phyloP scores from a whole-genome alignment of 169 alveolate genomes.

The Plasmodium yoelii region DNA sequence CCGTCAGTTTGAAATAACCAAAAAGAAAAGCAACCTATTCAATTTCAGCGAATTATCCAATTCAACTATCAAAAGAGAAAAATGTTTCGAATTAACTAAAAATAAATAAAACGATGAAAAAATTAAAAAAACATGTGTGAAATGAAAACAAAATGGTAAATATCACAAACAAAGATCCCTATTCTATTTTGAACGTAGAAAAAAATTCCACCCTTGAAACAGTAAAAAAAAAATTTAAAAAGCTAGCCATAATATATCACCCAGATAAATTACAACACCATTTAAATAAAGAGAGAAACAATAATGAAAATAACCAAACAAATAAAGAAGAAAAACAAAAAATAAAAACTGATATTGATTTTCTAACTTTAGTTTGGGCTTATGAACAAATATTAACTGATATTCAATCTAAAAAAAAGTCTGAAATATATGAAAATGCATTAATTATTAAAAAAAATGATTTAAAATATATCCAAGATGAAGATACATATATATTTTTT shows the following conservation, averaged over 20 bases:
- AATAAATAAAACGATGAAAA: no score
- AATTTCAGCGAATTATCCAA: no score
- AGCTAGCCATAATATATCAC: constrained; percentile 59
- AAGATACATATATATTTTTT: constrained; percentile 34
- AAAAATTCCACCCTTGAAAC: constrained; percentile 52
- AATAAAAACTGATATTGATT: constrained; percentile 26
- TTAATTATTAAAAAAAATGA: constrained; percentile 42
- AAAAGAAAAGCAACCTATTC: no score
- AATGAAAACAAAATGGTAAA: constrained; percentile 23
- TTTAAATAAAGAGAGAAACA: constrained; percentile 10
- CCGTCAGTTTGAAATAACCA: no score
- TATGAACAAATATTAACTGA: constrained; percentile 66
- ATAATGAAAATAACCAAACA: constrained; percentile 10
- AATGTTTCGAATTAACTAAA: no score
- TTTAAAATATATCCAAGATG: constrained; percentile 44
- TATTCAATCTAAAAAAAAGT: constrained; percentile 28
- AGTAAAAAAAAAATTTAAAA: constrained; percentile 48
- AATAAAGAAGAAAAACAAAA: constrained; percentile 9
- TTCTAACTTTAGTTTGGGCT: constrained; percentile 67
- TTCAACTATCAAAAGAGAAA: no score
- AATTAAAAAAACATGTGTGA: no score
- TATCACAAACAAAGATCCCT: constrained; percentile 17
- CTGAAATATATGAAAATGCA: constrained; percentile 65
- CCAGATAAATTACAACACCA: constrained; percentile 55
- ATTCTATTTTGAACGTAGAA: constrained; percentile 59